These are phyloP conservation scores for Glebionis coronaria DNA, from an alignment of 129 eudicot species.

Conservation along the genomic window DNA sequence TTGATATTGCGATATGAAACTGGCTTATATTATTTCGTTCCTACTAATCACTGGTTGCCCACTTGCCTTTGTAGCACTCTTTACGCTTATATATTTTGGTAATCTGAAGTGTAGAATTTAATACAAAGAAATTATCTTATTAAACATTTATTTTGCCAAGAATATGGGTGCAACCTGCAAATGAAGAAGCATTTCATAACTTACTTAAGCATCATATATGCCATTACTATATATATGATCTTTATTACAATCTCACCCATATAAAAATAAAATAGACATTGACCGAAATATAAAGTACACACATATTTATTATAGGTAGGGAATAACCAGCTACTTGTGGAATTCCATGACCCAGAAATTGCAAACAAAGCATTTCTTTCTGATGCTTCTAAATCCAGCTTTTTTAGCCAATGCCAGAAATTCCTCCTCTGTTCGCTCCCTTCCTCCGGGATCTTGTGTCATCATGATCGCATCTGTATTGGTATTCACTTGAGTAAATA, in stretches of 20 bases:
- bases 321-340: conserved; percentile 16
- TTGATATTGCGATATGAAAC: too few species aligned
- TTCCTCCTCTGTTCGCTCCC: conserved; percentile 37
- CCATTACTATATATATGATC: too few species aligned
- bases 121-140: too few species aligned
- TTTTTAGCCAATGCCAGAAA: conserved; percentile 27
- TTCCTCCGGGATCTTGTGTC: conserved; percentile 39
- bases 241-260: background rate
- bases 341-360: conserved; percentile 44
- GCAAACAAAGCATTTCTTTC: conserved; percentile 15
- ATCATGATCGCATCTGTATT: conserved; percentile 31
- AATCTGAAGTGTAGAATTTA: too few species aligned
- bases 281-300: background rate
- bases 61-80: too few species aligned
- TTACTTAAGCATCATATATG: too few species aligned
- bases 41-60: too few species aligned
- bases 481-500: background rate
- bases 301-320: background rate
- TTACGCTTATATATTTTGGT: too few species aligned
- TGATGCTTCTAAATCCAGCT: conserved; percentile 29
- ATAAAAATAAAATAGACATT: background rate
- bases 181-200: too few species aligned
- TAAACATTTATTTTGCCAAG: too few species aligned
- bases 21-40: too few species aligned
- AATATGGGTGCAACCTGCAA: background rate